Base-by-base conservation (phyloP, 2,329 filamentous ascomycete genomes). In the Trichoderma asperellum region DNA sequence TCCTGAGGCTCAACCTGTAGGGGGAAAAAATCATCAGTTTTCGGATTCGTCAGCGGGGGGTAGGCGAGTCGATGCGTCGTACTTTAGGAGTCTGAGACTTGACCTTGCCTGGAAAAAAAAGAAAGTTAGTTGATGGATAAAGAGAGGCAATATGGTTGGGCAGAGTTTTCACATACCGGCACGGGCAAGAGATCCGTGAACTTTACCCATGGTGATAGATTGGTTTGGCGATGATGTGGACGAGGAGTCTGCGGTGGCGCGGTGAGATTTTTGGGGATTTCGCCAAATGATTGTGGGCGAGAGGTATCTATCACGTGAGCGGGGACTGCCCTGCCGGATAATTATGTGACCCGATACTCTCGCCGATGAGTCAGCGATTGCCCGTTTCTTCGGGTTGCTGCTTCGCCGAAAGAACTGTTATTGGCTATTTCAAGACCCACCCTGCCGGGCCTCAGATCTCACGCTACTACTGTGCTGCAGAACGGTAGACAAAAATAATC, bases 61-160 rank as follows among this genome's bases (percentile, higher is more conserved):
- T 68, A n/a, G 67, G 66, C 21, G 47, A 57, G 52, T 69, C 62
- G 67, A 52, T 68, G 63, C 74, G 71, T 83, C 88, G 83, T 88
- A 94, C 92, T 90, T 95, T 94, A 81, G 92, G 92, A 78, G 92
- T 95, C 86, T 95, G 92, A 86, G 92, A 95, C 92, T 97, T 96
- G 90, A 97, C 94, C 89, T 97, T 97, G 87, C 93, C 93, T 86
- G 89, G 88, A 90, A 24, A 14, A 32, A 32, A 32, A 90, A 82
- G 89, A 90, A 83, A 78, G 75, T 74, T 66, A 72, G 68, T 71
- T 32, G 35, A 72, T 35, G 29, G 14, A 29, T 16, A 35, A 47
- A 52, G 0, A 29, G 12, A 52, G 16, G 56, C 47, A 12, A 32
- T 14, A 49, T 56, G 27, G 5, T 27, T 58, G 53, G 70, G 55